phyloP scores from a whole-genome alignment of 2,329 filamentous ascomycete species.

The Colletotrichum kahawae region DNA sequence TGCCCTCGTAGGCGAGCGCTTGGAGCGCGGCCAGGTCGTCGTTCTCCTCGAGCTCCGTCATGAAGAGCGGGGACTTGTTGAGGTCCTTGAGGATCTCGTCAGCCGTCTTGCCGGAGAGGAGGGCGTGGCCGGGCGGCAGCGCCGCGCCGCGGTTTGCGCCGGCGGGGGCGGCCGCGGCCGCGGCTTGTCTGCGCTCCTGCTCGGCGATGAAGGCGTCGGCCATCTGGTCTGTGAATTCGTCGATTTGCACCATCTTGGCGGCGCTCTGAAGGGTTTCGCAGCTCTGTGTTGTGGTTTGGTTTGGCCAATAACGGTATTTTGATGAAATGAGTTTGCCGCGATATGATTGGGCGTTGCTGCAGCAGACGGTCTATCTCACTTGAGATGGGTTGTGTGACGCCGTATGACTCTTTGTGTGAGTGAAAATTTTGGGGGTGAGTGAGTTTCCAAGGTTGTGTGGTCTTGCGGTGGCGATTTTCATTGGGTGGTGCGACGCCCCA shows the following conservation, averaged over 20 bases:
- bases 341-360: background rate
- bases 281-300: background rate
- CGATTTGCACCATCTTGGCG: slow-evolving; percentile 31
- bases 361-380: background rate
- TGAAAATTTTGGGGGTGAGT: slow-evolving; percentile 9
- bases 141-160: slow-evolving; percentile 39
- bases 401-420: background rate
- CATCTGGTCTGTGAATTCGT: slow-evolving; percentile 48
- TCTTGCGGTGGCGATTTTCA: slow-evolving; percentile 14
- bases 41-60: slow-evolving; percentile 92
- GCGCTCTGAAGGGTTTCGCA: background rate
- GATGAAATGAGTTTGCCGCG: background rate
- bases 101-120: slow-evolving; percentile 46
- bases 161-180: background rate
- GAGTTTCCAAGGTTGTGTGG: background rate
- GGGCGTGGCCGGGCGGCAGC: slow-evolving; percentile 50
- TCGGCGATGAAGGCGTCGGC: slow-evolving; percentile 34
- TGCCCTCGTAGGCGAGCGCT: slow-evolving; percentile 92
- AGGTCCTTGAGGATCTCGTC: slow-evolving; percentile 63
- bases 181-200: background rate
- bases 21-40: slow-evolving; percentile 84
- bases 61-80: slow-evolving; percentile 81
- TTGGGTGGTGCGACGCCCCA: background rate
- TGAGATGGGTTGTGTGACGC: background rate
- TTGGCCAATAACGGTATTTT: background rate